phyloP scores from a whole-genome alignment of 2,329 filamentous ascomycete genomes.

The Macrophomina pseudophaseolina region DNA sequence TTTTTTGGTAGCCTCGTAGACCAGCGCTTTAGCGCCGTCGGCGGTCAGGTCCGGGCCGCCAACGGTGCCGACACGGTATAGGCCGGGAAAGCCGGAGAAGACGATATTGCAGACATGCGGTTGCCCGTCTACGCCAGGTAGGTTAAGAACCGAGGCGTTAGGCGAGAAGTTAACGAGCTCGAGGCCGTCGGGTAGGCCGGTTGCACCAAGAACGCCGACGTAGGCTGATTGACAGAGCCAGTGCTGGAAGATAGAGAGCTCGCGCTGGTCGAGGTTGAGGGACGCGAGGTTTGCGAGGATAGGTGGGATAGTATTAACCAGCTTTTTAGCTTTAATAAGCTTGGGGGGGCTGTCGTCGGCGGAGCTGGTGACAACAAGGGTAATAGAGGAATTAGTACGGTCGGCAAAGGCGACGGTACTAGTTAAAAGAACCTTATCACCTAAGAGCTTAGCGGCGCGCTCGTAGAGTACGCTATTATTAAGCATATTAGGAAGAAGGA shows the following conservation, averaged over 20 bases:
- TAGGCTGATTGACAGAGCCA: constrained; percentile 49
- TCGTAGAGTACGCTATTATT: constrained; percentile 36
- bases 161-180: constrained; percentile 39
- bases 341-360: constrained; percentile 28
- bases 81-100: constrained; percentile 29
- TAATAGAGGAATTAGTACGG: background rate
- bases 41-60: background rate
- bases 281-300: constrained; percentile 47
- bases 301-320: constrained; percentile 52
- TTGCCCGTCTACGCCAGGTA: constrained; percentile 27
- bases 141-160: constrained; percentile 34
- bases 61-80: constrained; percentile 32
- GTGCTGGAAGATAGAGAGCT: constrained; percentile 45
- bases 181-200: constrained; percentile 41
- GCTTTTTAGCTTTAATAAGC: constrained; percentile 45
- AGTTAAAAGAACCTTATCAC: constrained; percentile 28
- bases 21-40: background rate
- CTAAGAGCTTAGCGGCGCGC: constrained; percentile 28
- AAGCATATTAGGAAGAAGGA: background rate
- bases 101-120: background rate
- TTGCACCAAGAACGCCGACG: constrained; percentile 45
- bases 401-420: constrained; percentile 11
- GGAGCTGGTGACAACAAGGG: constrained; percentile 29
- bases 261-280: constrained; percentile 53
- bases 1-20: background rate